A percentile compares a stretch with the other conserved stretches of the same genome.
phyloP scores from a whole-genome alignment of 257 asterid genomes.

The Plantago elongata region DNA sequence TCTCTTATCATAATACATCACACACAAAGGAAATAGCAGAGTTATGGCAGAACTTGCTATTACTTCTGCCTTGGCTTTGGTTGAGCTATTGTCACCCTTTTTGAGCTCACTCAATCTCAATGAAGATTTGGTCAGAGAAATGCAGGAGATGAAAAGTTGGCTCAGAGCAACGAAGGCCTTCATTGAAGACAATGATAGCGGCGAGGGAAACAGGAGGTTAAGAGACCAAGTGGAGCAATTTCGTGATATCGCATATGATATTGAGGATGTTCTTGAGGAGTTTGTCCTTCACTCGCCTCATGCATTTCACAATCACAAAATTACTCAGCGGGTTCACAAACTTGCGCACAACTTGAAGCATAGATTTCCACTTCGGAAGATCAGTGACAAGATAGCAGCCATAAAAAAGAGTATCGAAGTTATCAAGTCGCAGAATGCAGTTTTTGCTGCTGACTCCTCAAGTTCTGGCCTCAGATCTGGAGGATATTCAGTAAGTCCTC shows the following conservation, averaged over 20 bases:
- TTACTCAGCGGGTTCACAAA: slow-evolving; percentile 1
- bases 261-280: slow-evolving; percentile 33
- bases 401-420: neutral
- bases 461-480: neutral
- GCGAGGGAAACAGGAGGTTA: neutral
- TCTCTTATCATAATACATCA: neutral
- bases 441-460: neutral
- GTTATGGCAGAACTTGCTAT: slow-evolving; percentile 38
- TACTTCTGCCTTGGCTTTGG: slow-evolving; percentile 6
- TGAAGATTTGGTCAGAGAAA: neutral
- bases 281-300: slow-evolving; percentile 20
- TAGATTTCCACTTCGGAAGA: slow-evolving; percentile 6
- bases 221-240: slow-evolving; percentile 3
- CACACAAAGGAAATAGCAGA: neutral
- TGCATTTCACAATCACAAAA: slow-evolving; percentile 3
- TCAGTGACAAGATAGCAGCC: slow-evolving; percentile 8
- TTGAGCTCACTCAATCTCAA: neutral
- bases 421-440: neutral
- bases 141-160: slow-evolving; percentile 13
- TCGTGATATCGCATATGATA: slow-evolving; percentile 16
- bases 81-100: neutral
- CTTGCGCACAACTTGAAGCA: slow-evolving; percentile 8
- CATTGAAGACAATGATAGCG: slow-evolving; percentile 15
- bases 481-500: slow-evolving; percentile 18
- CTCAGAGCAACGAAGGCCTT: slow-evolving; percentile 8